Evolutionary conservation across 1,284 basidiomycete genomes (phyloP).

Genomic region (Melanopsichium pennsylvanicum): DNA sequence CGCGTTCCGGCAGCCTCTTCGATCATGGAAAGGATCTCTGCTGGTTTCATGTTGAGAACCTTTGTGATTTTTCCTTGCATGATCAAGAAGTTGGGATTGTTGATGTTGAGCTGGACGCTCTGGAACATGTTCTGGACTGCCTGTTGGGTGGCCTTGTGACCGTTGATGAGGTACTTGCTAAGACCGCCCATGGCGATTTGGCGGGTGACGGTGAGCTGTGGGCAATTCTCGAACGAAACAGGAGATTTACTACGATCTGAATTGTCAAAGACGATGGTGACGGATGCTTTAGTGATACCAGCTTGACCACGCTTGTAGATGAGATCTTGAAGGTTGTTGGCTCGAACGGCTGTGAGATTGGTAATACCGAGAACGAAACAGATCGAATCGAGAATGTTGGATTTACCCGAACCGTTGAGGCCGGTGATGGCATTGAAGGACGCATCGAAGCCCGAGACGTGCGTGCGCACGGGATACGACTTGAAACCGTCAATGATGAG

Average conservation of each 20-base stretch:
- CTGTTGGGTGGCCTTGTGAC: conserved; percentile 90
- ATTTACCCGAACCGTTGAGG: conserved; percentile 75
- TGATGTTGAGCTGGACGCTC: conserved; percentile 97
- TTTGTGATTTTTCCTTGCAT: conserved; percentile 85
- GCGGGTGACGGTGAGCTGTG: conserved; percentile 94
- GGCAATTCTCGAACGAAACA: conserved; percentile 80
- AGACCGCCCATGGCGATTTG: conserved; percentile 95
- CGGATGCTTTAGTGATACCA: conserved; percentile 94
- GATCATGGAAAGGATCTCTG: conserved; percentile 97
- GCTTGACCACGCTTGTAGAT: conserved; percentile 98
- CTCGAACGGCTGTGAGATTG: conserved; percentile 73
- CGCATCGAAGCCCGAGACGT: conserved; percentile 91
- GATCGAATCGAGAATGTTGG: conserved; percentile 70
- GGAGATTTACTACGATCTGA: conserved; percentile 88
- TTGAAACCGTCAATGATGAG: conserved; percentile 69
- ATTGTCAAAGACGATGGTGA: conserved; percentile 99
- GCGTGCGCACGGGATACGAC: conserved; percentile 87
- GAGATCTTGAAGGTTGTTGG: conserved; percentile 93
- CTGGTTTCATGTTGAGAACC: conserved; percentile 97
- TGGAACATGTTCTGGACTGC: conserved; percentile 92
- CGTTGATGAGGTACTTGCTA: conserved; percentile 96
- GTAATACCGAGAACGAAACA: conserved; percentile 65
- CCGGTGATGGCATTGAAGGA: conserved; percentile 98
- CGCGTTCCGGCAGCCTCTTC: conserved; percentile 98
- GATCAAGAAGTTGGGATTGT: conserved; percentile 99